Base-by-base conservation (phyloP, 108 stramenopile genomes). In the Heterococcus sp. region DNA sequence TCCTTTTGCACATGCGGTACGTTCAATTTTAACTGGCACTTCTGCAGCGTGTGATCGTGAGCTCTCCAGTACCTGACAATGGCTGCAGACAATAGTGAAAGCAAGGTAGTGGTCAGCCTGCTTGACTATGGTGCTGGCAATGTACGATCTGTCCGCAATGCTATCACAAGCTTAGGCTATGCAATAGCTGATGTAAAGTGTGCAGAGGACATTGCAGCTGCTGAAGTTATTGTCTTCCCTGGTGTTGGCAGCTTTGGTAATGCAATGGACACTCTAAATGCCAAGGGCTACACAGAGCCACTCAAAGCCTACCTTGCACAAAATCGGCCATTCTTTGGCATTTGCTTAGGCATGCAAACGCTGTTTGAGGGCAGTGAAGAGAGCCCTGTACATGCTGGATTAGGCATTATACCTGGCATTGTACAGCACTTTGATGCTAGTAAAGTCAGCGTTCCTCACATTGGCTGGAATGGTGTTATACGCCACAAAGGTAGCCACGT, bases 41-140 rank as follows among this genome's bases (percentile, higher is more conserved):
- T n/a, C n/a, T n/a, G n/a, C n/a, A n/a, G n/a, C n/a, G n/a, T n/a
- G n/a, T n/a, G n/a, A n/a, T n/a, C n/a, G n/a, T n/a, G n/a, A n/a
- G n/a, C n/a, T n/a, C n/a, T n/a, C n/a, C n/a, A n/a, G n/a, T n/a
- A n/a, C n/a, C n/a, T n/a, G n/a, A n/a, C n/a, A n/a, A n/a, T n/a
- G n/a, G n/a, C n/a, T n/a, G n/a, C n/a, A n/a, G n/a, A n/a, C n/a
- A n/a, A n/a, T n/a, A n/a, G n/a, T n/a, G 46, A 8, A 58, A 21
- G 21, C 75, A 77, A 65, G 35, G 29, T 73, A 14, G 65, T 74
- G 8, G 84, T 84, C 37, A 76, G 75, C 66, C 76, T 98, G 46
- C 90, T 99, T 38, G 98, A 99, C 86, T 99, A 99, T 84, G 98
- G 98, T 32, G 98, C 96, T 2, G 98, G 98, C 32, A 99, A 99